These are phyloP conservation scores for Acacia melanoxylon DNA, from an alignment of 306 rosid genomes.

Conservation along the genomic window DNA sequence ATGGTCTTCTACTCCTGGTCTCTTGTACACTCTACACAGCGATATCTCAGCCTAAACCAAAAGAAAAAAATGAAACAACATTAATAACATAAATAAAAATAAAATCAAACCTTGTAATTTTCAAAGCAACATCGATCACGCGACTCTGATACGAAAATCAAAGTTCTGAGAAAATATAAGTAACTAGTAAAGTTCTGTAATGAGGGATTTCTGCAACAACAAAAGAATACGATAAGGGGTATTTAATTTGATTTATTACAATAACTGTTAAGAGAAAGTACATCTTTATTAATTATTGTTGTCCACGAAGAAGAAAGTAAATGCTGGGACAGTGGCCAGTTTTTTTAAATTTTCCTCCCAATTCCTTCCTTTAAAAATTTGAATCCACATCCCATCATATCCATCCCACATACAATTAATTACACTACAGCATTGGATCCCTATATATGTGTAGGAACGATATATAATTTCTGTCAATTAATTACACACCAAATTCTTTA, in stretches of 20 bases:
- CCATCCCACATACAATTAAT: background rate
- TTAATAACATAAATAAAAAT: background rate
- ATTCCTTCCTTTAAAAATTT: background rate
- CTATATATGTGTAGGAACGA: background rate
- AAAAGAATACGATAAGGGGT: background rate
- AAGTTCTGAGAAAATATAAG: background rate
- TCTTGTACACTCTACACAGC: constrained; percentile 88
- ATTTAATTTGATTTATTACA: background rate
- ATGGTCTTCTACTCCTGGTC: constrained; percentile 97
- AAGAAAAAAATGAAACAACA: background rate
- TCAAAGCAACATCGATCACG: background rate
- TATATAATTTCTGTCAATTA: background rate
- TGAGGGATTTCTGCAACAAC: constrained; percentile 13
- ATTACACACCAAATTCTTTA: no score
- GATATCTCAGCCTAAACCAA: constrained; percentile 80
- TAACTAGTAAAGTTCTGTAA: background rate
- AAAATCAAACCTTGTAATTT: background rate
- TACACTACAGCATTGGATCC: background rate
- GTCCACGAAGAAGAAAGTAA: background rate
- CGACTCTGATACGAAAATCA: background rate
- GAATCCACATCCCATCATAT: background rate
- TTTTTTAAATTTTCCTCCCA: constrained; percentile 17
- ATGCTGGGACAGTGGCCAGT: constrained; percentile 34
- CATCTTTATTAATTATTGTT: background rate
- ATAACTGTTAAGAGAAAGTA: background rate